phyloP scores from a whole-genome alignment of 208 protist genomes.

The Trypanosoma boissoni region DNA sequence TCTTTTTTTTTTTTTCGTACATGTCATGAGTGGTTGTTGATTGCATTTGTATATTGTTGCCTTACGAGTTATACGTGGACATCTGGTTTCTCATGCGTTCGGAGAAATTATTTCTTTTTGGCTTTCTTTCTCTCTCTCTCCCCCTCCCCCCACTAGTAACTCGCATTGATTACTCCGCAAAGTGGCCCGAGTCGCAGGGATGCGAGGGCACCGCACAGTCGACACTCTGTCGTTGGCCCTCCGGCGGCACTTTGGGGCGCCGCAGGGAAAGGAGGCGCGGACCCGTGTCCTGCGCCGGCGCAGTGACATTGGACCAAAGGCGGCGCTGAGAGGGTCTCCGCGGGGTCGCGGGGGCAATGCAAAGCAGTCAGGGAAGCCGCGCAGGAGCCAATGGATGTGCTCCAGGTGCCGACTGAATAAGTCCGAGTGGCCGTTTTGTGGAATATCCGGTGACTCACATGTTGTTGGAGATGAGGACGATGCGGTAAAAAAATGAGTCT shows the following conservation, averaged over 20 bases:
- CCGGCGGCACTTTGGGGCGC: too few species aligned
- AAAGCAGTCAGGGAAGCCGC: neutral
- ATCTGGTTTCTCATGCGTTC: too few species aligned
- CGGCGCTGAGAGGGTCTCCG: neutral
- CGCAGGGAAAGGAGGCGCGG: too few species aligned
- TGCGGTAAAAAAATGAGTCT: neutral
- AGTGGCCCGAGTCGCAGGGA: neutral
- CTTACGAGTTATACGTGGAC: too few species aligned
- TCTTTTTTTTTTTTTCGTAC: conserved; percentile 3
- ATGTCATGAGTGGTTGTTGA: too few species aligned
- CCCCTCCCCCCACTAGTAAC: neutral
- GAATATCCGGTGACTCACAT: conserved; percentile 50
- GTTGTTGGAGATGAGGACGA: neutral
- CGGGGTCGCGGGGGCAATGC: neutral
- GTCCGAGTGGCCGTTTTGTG: conserved; percentile 64
- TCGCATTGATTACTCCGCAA: neutral
- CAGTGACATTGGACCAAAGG: neutral
- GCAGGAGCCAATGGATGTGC: conserved; percentile 32
- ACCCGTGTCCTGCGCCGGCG: conserved; percentile 1
- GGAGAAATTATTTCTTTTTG: conserved; percentile 16
- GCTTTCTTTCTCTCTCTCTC: conserved; percentile 3
- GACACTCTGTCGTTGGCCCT: neutral
- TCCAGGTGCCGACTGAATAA: conserved; percentile 39
- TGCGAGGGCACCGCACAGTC: conserved; percentile 5
- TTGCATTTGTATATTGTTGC: too few species aligned